phyloP scores from a whole-genome alignment of 768 basidiomycete species.

The Hydnum rufescens region DNA sequence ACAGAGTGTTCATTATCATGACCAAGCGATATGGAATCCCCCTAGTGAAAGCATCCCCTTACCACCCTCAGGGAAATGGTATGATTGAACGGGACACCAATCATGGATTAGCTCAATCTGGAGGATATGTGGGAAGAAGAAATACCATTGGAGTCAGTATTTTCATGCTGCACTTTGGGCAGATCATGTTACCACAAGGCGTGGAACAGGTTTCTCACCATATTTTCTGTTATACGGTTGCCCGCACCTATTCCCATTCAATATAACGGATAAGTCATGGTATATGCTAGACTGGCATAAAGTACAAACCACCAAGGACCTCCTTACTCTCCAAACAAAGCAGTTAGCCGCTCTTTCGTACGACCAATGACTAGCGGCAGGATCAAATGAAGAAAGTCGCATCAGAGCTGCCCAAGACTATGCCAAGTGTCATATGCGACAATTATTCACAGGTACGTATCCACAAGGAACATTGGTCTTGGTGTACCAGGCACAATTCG shows the following conservation, averaged over 20 bases:
- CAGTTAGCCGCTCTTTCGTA: neutral
- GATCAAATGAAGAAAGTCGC: neutral
- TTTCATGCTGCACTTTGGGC: neutral
- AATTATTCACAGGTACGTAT: neutral
- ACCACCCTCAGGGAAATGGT: conserved; percentile 20
- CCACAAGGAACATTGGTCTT: neutral
- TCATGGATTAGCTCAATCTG: neutral
- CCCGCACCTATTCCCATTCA: neutral
- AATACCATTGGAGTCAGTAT: neutral
- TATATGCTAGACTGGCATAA: neutral
- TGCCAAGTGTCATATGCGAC: neutral
- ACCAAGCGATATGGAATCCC: conserved; percentile 15
- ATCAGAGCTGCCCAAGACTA: neutral
- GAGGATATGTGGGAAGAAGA: neutral
- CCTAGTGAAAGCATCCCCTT: too few species aligned
- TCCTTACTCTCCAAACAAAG: neutral
- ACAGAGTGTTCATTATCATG: conserved; percentile 13
- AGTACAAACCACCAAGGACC: neutral
- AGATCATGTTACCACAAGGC: neutral
- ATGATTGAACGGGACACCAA: conserved; percentile 20
- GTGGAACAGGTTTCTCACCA: neutral
- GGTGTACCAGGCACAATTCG: neutral
- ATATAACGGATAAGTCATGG: neutral
- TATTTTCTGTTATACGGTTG: neutral
- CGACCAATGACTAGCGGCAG: neutral